Conservation (phyloP, 2,329 filamentous ascomycete genomes). For the Pyricularia sp. region DNA sequence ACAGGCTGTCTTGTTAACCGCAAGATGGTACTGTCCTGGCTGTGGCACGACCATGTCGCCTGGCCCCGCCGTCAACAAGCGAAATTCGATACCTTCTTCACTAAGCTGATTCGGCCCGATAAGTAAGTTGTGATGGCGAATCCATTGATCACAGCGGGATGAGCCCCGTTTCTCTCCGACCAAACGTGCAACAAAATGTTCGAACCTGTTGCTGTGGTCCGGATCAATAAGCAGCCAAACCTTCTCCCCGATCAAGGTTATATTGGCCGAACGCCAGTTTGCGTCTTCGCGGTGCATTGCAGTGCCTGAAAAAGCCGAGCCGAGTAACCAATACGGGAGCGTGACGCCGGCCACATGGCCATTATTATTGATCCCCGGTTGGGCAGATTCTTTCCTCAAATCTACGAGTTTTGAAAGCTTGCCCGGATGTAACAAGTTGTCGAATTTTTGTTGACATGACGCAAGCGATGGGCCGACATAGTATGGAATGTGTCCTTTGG, state of each 20-base stretch:
- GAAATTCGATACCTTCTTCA: not conserved
- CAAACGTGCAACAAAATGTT: not conserved
- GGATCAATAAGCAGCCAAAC: not conserved
- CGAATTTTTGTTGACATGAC: not conserved
- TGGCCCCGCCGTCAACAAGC: not conserved
- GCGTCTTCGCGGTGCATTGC: not conserved
- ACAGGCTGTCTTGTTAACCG: not conserved
- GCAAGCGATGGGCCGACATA: not conserved
- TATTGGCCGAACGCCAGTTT: not conserved
- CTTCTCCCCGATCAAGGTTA: not conserved
- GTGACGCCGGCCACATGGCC: not conserved
- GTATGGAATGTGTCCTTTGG: not conserved
- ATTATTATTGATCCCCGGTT: not conserved
- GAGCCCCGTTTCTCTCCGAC: not conserved
- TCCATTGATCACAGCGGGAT: not conserved
- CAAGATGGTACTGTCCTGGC: not conserved
- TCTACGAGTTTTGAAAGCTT: not conserved
- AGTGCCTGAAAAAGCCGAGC: not conserved
- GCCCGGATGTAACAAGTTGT: not conserved
- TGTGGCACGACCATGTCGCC: not conserved
- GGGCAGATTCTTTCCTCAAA: not conserved
- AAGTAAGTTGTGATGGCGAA: not conserved
- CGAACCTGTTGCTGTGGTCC: not conserved
- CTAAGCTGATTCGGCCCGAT: not conserved
- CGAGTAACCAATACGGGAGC: not conserved